phyloP scores from a whole-genome alignment of 768 basidiomycete genomes.

The Lentinula sp. region DNA sequence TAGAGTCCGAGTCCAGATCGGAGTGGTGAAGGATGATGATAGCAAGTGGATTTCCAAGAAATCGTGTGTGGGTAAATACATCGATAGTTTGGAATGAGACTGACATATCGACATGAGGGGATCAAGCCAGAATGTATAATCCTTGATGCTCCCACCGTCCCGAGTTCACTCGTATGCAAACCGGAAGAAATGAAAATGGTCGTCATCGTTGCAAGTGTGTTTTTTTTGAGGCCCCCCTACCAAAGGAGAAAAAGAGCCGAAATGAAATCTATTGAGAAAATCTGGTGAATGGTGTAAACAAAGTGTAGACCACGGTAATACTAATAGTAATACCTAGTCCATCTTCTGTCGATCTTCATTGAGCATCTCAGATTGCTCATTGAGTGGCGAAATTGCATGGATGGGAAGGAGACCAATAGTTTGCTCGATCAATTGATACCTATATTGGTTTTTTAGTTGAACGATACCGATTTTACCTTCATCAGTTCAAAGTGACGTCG shows the following conservation, averaged over 20 bases:
- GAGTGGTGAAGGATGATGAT: constrained; percentile 22
- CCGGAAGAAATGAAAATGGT: neutral
- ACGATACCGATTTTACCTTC: neutral
- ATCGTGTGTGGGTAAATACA: constrained; percentile 35
- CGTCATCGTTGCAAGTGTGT: neutral
- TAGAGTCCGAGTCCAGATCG: constrained; percentile 16
- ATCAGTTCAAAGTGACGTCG: neutral
- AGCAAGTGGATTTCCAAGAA: constrained; percentile 38
- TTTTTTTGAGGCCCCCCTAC: too few relatives aligned
- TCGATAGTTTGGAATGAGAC: constrained; percentile 27
- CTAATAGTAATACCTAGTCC: neutral
- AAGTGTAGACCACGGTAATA: too few relatives aligned
- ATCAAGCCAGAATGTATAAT: neutral
- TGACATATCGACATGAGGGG: constrained; percentile 3
- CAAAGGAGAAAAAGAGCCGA: neutral
- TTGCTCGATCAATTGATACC: neutral
- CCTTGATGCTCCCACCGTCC: neutral
- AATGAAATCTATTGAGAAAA: neutral
- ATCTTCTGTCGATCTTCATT: neutral
- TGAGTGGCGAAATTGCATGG: too few relatives aligned
- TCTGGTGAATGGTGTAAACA: neutral
- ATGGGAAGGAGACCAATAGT: too few relatives aligned
- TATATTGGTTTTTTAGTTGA: neutral
- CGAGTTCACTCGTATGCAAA: neutral
- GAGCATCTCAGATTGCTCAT: too few relatives aligned